Evolutionary conservation across 1,284 basidiomycete species (phyloP).

Genomic region (Microbotryum silenes-acaulis): DNA sequence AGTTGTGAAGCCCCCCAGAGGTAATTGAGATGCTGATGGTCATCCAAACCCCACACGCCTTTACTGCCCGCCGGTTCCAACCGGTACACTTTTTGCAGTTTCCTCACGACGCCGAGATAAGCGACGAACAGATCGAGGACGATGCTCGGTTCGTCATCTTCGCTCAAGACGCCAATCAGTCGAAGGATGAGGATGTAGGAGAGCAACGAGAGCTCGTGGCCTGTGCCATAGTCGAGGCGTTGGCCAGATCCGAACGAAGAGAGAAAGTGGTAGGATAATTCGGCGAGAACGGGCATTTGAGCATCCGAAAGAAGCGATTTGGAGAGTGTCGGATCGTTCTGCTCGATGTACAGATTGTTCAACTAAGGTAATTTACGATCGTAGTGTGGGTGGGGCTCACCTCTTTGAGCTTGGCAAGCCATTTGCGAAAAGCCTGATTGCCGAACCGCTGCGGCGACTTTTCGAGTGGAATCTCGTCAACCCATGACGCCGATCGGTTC

Average conservation of each 20-base stretch:
- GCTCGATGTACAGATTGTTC: slow-evolving; percentile 1
- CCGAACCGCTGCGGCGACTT: slow-evolving; percentile 85
- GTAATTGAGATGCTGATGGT: slow-evolving; percentile 66
- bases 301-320: slow-evolving; percentile 53
- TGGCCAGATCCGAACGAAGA: slow-evolving; percentile 83
- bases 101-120: slow-evolving; percentile 76
- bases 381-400: slow-evolving; percentile 43
- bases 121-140: slow-evolving; percentile 54
- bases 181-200: slow-evolving; percentile 63
- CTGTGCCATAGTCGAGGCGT: slow-evolving; percentile 93
- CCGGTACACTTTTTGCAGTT: slow-evolving; percentile 77
- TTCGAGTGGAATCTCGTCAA: slow-evolving; percentile 70
- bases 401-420: slow-evolving; percentile 71
- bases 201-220: slow-evolving; percentile 83
- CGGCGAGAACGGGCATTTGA: slow-evolving; percentile 49
- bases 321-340: slow-evolving; percentile 50
- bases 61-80: slow-evolving; percentile 96
- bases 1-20: slow-evolving; percentile 88
- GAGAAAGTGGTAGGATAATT: slow-evolving; percentile 65
- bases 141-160: slow-evolving; percentile 41
- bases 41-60: slow-evolving; percentile 96
- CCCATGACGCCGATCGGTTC: slow-evolving; percentile 65
- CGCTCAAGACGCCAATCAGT: slow-evolving; percentile 33
- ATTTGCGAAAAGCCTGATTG: slow-evolving; percentile 82
- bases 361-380: not conserved